Conservation (phyloP, 495 filamentous ascomycete genomes). For the Hypoxylon lenormandii region DNA sequence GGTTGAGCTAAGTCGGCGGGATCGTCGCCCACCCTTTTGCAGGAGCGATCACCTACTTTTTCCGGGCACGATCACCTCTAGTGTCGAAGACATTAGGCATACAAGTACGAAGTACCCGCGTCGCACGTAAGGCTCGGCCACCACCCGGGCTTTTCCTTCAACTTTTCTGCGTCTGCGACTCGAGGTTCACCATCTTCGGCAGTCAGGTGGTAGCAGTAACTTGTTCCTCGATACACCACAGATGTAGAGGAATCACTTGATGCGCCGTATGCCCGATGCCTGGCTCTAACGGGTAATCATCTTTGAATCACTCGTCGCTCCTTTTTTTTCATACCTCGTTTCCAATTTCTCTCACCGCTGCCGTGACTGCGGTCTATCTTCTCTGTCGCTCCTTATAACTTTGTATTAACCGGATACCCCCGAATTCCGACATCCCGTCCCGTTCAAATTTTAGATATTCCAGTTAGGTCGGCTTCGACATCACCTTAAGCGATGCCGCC, state of each 20-base stretch:
- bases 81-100: conserved; percentile 44
- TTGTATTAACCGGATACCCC: conserved; percentile 16
- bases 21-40: conserved; percentile 33
- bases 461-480: conserved; percentile 43
- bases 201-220: conserved; percentile 37
- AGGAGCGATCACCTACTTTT: conserved; percentile 44
- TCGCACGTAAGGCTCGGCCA: conserved; percentile 39
- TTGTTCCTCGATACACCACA: conserved; percentile 39
- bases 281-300: conserved; percentile 47
- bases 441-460: conserved; percentile 31
- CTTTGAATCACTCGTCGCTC: conserved; percentile 32
- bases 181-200: conserved; percentile 44
- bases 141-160: conserved; percentile 40
- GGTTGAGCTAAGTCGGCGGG: conserved; percentile 24
- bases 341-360: conserved; percentile 24
- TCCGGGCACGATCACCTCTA: conserved; percentile 42
- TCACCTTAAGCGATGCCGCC: conserved; percentile 58
- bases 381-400: conserved; percentile 32
- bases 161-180: conserved; percentile 28
- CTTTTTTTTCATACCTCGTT: conserved; percentile 33
- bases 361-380: conserved; percentile 21
- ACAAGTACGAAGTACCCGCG: conserved; percentile 40
- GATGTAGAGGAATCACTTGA: conserved; percentile 37
- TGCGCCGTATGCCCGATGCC: conserved; percentile 30
- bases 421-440: conserved; percentile 23